These are phyloP conservation scores for Albophoma yamanashiensis DNA, from an alignment of 2,329 filamentous ascomycete species.

Conservation along the genomic window DNA sequence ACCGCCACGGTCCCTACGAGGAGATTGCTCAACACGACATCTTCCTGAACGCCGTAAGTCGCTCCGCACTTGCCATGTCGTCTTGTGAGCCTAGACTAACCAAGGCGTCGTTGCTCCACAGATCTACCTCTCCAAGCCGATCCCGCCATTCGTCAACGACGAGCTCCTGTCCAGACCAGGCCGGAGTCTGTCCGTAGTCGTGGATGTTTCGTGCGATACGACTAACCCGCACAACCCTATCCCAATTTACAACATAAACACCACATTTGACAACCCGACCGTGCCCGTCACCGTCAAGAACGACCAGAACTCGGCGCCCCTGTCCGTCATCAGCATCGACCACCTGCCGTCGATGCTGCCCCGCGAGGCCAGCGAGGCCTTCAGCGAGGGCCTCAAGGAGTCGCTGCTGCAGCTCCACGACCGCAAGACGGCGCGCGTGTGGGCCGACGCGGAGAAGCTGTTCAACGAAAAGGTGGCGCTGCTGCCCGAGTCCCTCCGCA, in stretches of 20 bases:
- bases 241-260: conserved; percentile 76
- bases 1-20: conserved; percentile 58
- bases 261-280: conserved; percentile 82
- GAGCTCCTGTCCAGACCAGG: conserved; percentile 51
- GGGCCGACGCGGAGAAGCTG: conserved; percentile 73
- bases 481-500: conserved; percentile 34
- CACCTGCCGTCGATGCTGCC: conserved; percentile 77
- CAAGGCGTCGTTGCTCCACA: not conserved
- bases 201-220: conserved; percentile 68
- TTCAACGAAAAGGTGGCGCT: conserved; percentile 73
- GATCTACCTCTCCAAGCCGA: conserved; percentile 8
- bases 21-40: conserved; percentile 69
- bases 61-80: not conserved
- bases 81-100: not conserved
- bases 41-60: conserved; percentile 54
- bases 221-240: conserved; percentile 61
- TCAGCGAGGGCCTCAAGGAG: conserved; percentile 68
- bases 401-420: conserved; percentile 70
- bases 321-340: conserved; percentile 81
- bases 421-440: conserved; percentile 63
- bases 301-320: conserved; percentile 36
- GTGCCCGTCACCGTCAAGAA: conserved; percentile 57
- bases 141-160: conserved; percentile 65
- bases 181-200: conserved; percentile 69
- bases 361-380: conserved; percentile 77